These are phyloP conservation scores for Kodamaea laetipori DNA, from an alignment of 805 yeast species.

Conservation along the genomic window DNA sequence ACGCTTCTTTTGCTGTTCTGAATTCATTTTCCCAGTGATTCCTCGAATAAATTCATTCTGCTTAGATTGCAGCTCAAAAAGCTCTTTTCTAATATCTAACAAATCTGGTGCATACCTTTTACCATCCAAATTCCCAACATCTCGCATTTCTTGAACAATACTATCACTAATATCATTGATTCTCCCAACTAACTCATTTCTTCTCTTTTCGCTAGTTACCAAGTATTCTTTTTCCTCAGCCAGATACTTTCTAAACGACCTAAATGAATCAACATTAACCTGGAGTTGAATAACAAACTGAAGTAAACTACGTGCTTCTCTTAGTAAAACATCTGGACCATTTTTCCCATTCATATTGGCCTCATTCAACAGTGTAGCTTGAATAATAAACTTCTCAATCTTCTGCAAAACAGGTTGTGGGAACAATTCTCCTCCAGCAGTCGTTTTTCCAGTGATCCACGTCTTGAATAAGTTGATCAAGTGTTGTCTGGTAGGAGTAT, in stretches of 20 bases:
- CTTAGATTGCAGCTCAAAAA: slow-evolving; percentile 30
- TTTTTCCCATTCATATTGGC: slow-evolving; percentile 10
- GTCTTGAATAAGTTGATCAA: slow-evolving; percentile 44
- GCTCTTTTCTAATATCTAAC: slow-evolving; percentile 21
- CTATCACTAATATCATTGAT: slow-evolving; percentile 38
- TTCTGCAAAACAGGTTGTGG: slow-evolving; percentile 29
- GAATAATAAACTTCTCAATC: slow-evolving; percentile 42
- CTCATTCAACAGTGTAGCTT: slow-evolving; percentile 35
- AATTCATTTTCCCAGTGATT: slow-evolving; percentile 8
- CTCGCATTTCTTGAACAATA: slow-evolving; percentile 23
- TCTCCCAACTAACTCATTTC: slow-evolving; percentile 32
- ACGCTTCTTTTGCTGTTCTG: slow-evolving; percentile 9
- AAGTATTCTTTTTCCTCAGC: slow-evolving; percentile 13
- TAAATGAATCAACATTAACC: slow-evolving; percentile 1
- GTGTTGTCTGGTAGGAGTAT: slow-evolving; percentile 40
- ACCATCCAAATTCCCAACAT: slow-evolving; percentile 22
- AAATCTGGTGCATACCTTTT: slow-evolving; percentile 26
- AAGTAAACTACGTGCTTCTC: slow-evolving; percentile 39
- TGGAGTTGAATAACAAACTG: slow-evolving; percentile 32
- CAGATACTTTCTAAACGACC: slow-evolving; percentile 6
- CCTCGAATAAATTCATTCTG: slow-evolving; percentile 22
- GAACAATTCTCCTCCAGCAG: slow-evolving; percentile 37
- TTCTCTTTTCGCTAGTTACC: slow-evolving; percentile 18
- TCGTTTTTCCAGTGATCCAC: slow-evolving; percentile 39
- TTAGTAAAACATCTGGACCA: slow-evolving; percentile 34